Base-by-base conservation (phyloP, 2,329 filamentous ascomycete genomes). In the Pseudogymnoascus sp. region DNA sequence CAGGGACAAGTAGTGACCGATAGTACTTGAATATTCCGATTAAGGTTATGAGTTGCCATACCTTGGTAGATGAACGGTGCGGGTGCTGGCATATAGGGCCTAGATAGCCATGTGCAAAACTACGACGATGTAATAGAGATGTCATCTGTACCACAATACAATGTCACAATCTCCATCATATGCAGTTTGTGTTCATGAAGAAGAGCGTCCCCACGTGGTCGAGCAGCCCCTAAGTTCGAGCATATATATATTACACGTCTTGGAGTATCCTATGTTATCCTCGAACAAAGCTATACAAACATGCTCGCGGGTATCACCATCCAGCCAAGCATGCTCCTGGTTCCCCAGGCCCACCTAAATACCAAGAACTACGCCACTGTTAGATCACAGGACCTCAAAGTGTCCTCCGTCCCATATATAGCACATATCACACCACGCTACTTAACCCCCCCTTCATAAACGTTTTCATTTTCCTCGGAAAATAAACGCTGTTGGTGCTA, bases 161-260 rank as follows among this genome's bases (percentile, higher is more conserved):
- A 41, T 41, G 21, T 21, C 17, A 40, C 10, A 24, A 41, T 6
- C 17, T 41, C 39, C 13, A 11, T 13, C 11, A n/a, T 5, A 29
- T 4, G 10, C 11, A 47, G 17, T 17, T 17, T 17, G 17, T 17
- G 17, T 17, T 17, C 17, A 17, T 4, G 37, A n/a, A 47, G 9
- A 6, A 4, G 4, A 41, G 17, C 15, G 5, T 24, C 5, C 5
- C 5, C 9, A 41, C 4, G 9, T 21, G 17, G 39, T 17, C 8
- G 11, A 47, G 13, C 11, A n/a, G 7, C 17, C 24, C 4, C 10
- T 7, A 9, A n/a, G 26, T 15, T 50, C n/a, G 44, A 50, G 44
- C 44, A 50, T 31, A 50, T 50, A 50, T 50, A 31, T 50, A 50
- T 50, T 31, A 50, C 44, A 50, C 44, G 29, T 50, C 41, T 50